Evolutionary conservation across 768 basidiomycete species (phyloP).

Genomic region (Tubosaeta brunneosetosa): DNA sequence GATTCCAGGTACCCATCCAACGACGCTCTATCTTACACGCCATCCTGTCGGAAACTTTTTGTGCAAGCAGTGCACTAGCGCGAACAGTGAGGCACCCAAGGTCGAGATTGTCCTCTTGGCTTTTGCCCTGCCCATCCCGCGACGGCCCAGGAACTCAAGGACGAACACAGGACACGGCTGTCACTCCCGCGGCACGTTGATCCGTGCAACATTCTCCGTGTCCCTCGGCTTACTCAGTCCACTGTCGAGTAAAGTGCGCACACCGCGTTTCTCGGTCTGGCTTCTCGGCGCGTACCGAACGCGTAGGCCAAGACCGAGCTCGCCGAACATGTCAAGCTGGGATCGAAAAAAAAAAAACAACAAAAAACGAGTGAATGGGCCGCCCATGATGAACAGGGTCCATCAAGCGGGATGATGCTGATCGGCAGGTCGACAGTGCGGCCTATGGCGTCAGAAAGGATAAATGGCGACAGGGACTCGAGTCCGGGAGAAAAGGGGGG

Average conservation of each 20-base stretch:
- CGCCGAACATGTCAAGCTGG: not conserved
- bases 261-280: not conserved
- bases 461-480: conserved; percentile 1
- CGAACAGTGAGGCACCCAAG: not conserved
- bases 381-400: not conserved
- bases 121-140: not conserved
- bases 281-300: not conserved
- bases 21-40: not conserved
- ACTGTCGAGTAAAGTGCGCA: not conserved
- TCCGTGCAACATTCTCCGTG: not conserved
- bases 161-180: not conserved
- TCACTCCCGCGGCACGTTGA: not conserved
- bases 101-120: not conserved
- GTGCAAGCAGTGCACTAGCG: not conserved
- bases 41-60: not conserved
- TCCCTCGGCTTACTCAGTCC: not conserved
- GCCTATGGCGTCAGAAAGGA: not conserved
- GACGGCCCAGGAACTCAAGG: not conserved
- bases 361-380: not conserved
- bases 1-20: not conserved
- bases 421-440: not conserved
- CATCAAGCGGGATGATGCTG: not conserved
- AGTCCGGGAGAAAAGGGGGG: not conserved
- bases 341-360: not conserved
- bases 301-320: not conserved